Conservation (phyloP, 352 stramenopile species). For the Phytopythium vexans region DNA sequence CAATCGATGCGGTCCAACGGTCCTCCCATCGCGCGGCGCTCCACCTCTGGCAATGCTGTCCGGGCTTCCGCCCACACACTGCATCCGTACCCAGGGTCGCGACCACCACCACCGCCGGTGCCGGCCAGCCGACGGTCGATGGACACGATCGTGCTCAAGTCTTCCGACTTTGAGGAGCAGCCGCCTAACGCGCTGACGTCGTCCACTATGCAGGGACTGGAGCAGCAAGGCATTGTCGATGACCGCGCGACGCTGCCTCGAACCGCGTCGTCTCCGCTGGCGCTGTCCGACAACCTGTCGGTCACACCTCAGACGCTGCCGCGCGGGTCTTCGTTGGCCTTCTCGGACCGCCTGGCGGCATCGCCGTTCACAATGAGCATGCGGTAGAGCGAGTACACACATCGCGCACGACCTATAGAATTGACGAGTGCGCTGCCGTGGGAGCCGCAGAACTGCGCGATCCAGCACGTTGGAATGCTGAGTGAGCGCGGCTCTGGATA, state of each 20-base stretch:
- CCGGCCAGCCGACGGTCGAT: too few relatives aligned
- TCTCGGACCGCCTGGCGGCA: background rate
- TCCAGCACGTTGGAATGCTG: slow-evolving; percentile 2
- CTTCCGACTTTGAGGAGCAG: background rate
- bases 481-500: background rate
- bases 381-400: too few relatives aligned
- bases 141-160: background rate
- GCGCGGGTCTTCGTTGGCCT: slow-evolving; percentile 1
- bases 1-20: too few relatives aligned
- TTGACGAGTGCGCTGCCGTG: too few relatives aligned
- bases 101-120: too few relatives aligned
- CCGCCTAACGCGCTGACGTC: slow-evolving; percentile 3
- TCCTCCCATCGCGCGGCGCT: too few relatives aligned
- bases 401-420: too few relatives aligned
- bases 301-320: slow-evolving; percentile 2
- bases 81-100: too few relatives aligned
- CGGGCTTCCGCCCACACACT: too few relatives aligned
- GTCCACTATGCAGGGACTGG: background rate
- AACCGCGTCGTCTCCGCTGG: slow-evolving; percentile 1
- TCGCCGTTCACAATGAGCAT: background rate
- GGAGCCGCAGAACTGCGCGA: too few relatives aligned
- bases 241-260: background rate
- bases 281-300: slow-evolving; percentile 1
- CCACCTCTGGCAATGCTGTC: too few relatives aligned
- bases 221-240: slow-evolving; percentile 3